Evolutionary conservation across 78 protist species (phyloP).

Genomic region (Dictyostelium purpureum): DNA sequence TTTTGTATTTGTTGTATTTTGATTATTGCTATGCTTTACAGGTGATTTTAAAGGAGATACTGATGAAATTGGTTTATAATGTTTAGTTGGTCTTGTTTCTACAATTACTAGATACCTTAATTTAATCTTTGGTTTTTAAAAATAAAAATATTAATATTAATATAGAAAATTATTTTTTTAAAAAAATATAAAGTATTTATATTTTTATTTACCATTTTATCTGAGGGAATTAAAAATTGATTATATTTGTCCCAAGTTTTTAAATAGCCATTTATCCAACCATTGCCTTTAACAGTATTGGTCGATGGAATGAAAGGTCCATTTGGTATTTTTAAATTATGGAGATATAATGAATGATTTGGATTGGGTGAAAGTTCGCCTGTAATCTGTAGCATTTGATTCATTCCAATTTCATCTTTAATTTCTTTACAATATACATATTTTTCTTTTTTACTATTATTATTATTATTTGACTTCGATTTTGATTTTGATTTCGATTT

Average conservation of each 20-base stretch:
- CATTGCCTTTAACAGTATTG: background rate
- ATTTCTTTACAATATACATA: slow-evolving; percentile 48
- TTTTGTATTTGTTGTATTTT: background rate
- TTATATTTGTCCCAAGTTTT: slow-evolving; percentile 36
- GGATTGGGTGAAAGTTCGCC: slow-evolving; percentile 40
- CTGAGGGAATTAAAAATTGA: slow-evolving; percentile 19
- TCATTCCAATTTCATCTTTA: slow-evolving; percentile 9
- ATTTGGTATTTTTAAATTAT: slow-evolving; percentile 1
- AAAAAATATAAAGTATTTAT: background rate
- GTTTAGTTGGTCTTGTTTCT: background rate
- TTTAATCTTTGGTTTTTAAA: background rate
- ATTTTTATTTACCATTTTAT: too few relatives aligned
- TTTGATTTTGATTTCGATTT: too few relatives aligned
- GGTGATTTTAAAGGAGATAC: background rate
- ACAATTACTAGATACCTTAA: slow-evolving; percentile 24
- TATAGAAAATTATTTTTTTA: background rate
- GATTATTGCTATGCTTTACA: background rate
- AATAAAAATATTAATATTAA: background rate
- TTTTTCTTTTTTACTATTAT: background rate
- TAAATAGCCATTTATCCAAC: slow-evolving; percentile 60
- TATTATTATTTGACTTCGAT: background rate
- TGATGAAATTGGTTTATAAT: background rate
- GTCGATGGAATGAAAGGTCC: slow-evolving; percentile 38
- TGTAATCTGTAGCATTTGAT: slow-evolving; percentile 20
- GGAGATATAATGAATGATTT: background rate